Conservation (phyloP, 2,329 filamentous ascomycete genomes). For the Alternaria arborescens region DNA sequence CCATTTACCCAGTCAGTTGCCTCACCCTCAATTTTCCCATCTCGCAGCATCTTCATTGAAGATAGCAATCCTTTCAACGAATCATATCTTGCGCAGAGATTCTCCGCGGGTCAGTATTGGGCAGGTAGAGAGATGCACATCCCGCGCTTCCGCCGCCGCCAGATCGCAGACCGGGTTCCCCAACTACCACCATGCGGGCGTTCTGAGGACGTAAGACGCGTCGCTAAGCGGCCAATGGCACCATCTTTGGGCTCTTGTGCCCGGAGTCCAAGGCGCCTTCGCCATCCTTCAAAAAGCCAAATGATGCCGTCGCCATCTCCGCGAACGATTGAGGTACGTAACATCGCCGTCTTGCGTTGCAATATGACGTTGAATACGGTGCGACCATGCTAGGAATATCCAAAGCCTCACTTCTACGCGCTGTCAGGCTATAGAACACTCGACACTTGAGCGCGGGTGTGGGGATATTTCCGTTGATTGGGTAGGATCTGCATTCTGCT, state of each 20-base stretch:
- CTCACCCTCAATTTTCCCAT: not conserved
- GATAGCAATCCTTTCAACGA: slow-evolving; percentile 1
- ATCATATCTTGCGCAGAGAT: slow-evolving; percentile 2
- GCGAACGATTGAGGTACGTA: slow-evolving; percentile 8
- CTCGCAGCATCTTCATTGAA: not conserved
- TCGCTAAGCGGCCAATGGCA: slow-evolving; percentile 20
- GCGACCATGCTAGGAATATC: slow-evolving; percentile 14
- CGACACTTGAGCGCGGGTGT: slow-evolving; percentile 1
- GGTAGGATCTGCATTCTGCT: slow-evolving; percentile 18
- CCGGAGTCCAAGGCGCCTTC: not conserved
- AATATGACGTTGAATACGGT: slow-evolving; percentile 10
- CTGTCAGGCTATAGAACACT: slow-evolving; percentile 3
- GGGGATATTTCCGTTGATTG: slow-evolving; percentile 3
- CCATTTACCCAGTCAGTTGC: not conserved
- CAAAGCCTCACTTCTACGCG: slow-evolving; percentile 24
- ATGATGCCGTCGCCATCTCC: slow-evolving; percentile 9
- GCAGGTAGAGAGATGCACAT: slow-evolving; percentile 18
- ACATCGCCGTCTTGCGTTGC: slow-evolving; percentile 11
- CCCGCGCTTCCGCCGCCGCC: slow-evolving; percentile 17
- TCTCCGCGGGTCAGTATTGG: slow-evolving; percentile 18
- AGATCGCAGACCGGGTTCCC: slow-evolving; percentile 24
- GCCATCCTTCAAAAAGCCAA: not conserved
- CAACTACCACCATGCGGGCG: slow-evolving; percentile 11
- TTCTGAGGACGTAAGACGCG: slow-evolving; percentile 7
- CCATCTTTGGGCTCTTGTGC: slow-evolving; percentile 3